Evolutionary conservation across 805 yeast genomes (phyloP), one percentile per base, ranked within the genome.

Genomic region (Komagataella ulmi): DNA sequence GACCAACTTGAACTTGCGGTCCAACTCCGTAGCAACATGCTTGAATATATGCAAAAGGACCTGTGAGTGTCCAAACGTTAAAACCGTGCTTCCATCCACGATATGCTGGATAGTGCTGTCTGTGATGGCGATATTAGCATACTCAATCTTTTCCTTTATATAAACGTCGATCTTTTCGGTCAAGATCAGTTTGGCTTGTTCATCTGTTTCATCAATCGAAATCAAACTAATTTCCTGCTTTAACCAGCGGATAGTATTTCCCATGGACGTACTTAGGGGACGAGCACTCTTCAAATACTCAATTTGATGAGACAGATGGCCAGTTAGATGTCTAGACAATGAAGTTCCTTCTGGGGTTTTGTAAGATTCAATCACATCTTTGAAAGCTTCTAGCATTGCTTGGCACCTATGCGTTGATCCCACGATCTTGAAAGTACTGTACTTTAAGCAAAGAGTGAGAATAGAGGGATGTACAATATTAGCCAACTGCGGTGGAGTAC

Each of bases 201-300:
- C 72, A 53, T 85, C 93, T 24, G 74, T 65, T 30, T 80, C 71
- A 55, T 86, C 95, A 52, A 90, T 81, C 53, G 89, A 82, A 49
- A 91, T 79, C 46, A 78, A 75, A 0, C 97, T 81, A 52, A 93
- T 91, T 64, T 87, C 91, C 70, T 91, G 98, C 62, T 93, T 93
- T 56, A 93, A 75, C 97, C 97, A 90, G 60, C 99, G 80, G 57
- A 93, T 93, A 2, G 97, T 91, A 69, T 90, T 93, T 51, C 99
- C 99, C 99, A 93, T 93, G 1, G 96, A 79, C 2, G 90, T 86
- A 52, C 93, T 81, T 49, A 93, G 73, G 1, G 98, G 97, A 56
- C 99, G 79, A 3, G 97, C 90, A 7, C 88, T 80, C 60, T 88
- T 91, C 58, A 93, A 72, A 58, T 85, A 88, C 64, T 91, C 99